Evolutionary conservation across 495 filamentous ascomycete species (phyloP), one percentile per base, ranked within the genome.

Genomic region (Neurospora sp.): DNA sequence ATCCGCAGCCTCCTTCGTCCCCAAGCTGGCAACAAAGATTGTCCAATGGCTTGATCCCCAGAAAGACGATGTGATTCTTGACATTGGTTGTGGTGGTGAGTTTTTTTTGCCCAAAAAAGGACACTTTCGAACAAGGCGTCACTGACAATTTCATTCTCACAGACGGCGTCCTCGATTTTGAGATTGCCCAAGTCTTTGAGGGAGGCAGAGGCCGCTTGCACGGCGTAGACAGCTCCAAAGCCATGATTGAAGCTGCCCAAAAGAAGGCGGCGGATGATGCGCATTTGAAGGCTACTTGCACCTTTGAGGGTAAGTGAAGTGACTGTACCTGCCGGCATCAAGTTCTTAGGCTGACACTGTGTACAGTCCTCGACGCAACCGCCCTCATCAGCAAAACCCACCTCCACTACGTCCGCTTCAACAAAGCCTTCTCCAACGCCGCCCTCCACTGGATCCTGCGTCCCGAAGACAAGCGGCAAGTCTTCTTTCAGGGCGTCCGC

Each of bases 361-460:
- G 35, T 35, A 35, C 37, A 83, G 83, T 83, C 70, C 69, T 81
- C 48, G 81, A 84, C 77, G 82, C 79, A 38, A 80, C 76, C n/a
- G 40, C 72, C 8, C 78, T 83, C 41, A 35, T 74, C 40, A 27
- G 35, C 20, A 42, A 71, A 35, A 37, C 75, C 20, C 70, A 75
- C 48, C 77, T 82, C 1, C 80, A 80, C 38, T 59, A 42, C 2
- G 74, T 72, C 42, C 27, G 72, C 74, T 85, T 82, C 83, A 87
- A 87, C 74, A 93, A 93, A 78, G 83, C 92, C 74, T 91, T 94
- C 78, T 92, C 90, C 48, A 94, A 94, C 76, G 92, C 92, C 0
- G 92, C 92, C 0, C 79, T 94, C 48, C 92, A 94, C 81, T 95
- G 92, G 92, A 90, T 95, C 76, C 84, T 94, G 27, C 84, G 71